Percentiles rank a stretch among this genome's conserved stretches.
Evolutionary conservation across 495 filamentous ascomycete species (phyloP).

Genomic region (Tuber calosporum): DNA sequence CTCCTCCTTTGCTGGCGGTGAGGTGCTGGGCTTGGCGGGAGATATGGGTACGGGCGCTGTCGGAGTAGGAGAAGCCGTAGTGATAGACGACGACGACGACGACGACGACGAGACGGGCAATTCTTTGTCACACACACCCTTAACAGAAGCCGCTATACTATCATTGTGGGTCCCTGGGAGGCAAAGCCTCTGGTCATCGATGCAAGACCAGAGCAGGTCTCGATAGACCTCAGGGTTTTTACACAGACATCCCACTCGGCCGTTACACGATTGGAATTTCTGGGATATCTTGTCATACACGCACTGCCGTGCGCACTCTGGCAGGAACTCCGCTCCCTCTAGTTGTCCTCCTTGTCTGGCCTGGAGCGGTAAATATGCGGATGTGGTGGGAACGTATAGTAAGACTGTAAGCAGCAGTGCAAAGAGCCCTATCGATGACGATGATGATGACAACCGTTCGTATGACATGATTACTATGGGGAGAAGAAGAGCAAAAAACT

Average conservation of each 20-base stretch:
- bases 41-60: neutral
- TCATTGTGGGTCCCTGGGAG: neutral
- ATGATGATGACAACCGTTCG: neutral
- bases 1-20: neutral
- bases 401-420: neutral
- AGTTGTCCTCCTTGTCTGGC: constrained; percentile 12
- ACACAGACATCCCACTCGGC: constrained; percentile 18
- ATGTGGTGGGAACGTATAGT: neutral
- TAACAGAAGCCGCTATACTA: constrained; percentile 5
- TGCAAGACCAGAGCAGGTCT: constrained; percentile 23
- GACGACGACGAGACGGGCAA: neutral
- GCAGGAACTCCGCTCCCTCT: constrained; percentile 17
- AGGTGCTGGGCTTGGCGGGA: neutral
- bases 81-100: neutral
- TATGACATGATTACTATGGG: neutral
- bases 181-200: neutral
- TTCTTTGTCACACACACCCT: constrained; percentile 14
- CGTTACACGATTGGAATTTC: neutral
- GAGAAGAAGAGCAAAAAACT: neutral
- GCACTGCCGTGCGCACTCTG: constrained; percentile 24
- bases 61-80: constrained; percentile 2
- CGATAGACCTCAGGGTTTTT: constrained; percentile 10
- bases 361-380: neutral
- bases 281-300: constrained; percentile 10
- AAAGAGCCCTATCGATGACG: neutral